A percentile compares a stretch with the other conserved stretches of the same genome.
These are phyloP conservation scores for Sergeia podlipaevii DNA, from an alignment of 208 protist species.

Conservation along the genomic window DNA sequence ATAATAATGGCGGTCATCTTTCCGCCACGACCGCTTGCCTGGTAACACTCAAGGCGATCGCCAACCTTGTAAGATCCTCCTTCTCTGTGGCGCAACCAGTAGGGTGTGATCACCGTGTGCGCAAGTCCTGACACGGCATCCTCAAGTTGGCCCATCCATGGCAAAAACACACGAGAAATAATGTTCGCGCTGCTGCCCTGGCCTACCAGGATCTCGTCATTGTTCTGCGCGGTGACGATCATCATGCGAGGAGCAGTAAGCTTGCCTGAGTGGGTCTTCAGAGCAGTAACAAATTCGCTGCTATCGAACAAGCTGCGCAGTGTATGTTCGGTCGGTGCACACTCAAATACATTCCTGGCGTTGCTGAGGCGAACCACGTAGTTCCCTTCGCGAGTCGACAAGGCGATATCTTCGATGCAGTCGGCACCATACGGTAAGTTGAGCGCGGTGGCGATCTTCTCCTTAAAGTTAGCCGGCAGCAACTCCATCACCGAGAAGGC, in stretches of 20 bases:
- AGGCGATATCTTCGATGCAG: conserved; percentile 33
- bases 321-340: conserved; percentile 14
- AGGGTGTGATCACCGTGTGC: conserved; percentile 35
- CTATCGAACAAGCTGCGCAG: conserved; percentile 27
- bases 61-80: conserved; percentile 39
- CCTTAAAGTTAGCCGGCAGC: conserved; percentile 19
- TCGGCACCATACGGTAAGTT: conserved; percentile 36
- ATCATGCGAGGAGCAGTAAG: conserved; percentile 25
- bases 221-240: conserved; percentile 34
- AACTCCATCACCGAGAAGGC: conserved; percentile 27
- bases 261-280: conserved; percentile 21
- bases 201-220: conserved; percentile 19
- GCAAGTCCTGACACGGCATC: conserved; percentile 63
- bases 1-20: conserved; percentile 47
- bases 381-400: conserved; percentile 23
- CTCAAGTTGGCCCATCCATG: conserved; percentile 48
- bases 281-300: conserved; percentile 19
- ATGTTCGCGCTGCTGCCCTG: conserved; percentile 27
- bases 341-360: conserved; percentile 27
- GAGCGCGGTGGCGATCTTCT: conserved; percentile 28
- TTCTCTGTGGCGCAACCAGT: conserved; percentile 48
- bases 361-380: conserved; percentile 40
- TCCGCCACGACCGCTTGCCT: conserved; percentile 53
- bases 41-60: conserved; percentile 51
- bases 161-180: conserved; percentile 69